phyloP scores from a whole-genome alignment of 257 asterid genomes.

The Ocimum tenuiflorum region DNA sequence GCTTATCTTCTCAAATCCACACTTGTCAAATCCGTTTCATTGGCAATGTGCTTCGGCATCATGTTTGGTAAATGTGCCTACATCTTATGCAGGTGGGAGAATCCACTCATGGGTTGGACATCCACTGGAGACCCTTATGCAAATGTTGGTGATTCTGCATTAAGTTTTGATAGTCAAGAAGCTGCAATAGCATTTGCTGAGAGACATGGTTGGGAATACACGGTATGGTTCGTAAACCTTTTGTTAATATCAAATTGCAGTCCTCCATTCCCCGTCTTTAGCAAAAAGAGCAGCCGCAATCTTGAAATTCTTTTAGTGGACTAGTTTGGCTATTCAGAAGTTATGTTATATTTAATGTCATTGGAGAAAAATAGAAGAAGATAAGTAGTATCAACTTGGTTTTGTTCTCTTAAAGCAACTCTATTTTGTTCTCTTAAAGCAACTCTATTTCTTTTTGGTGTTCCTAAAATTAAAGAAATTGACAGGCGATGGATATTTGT shows the following conservation, averaged over 20 bases:
- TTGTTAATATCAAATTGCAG: not conserved
- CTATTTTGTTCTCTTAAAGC: not conserved
- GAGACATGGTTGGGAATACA: slow-evolving; percentile 92
- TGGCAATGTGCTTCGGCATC: not conserved
- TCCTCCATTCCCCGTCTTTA: not conserved
- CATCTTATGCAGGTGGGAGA: slow-evolving; percentile 77
- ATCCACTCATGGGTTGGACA: slow-evolving; percentile 99
- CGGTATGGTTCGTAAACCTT: slow-evolving; percentile 34
- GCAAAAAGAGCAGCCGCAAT: not conserved
- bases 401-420: not conserved
- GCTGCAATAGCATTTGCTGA: slow-evolving; percentile 74
- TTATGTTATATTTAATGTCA: not conserved
- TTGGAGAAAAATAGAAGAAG: not conserved
- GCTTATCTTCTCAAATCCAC: not conserved
- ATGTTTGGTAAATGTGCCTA: not conserved
- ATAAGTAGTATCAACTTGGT: not conserved
- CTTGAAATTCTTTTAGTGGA: slow-evolving; percentile 2
- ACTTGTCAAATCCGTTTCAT: slow-evolving; percentile 8
- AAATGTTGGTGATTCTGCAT: slow-evolving; percentile 84
- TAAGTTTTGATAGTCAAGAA: slow-evolving; percentile 76
- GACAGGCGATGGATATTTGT: not conserved
- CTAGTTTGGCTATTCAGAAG: not conserved
- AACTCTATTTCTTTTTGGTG: not conserved
- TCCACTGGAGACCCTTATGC: slow-evolving; percentile 99
- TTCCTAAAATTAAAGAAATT: slow-evolving; percentile 3